Percentiles rank a stretch among this genome's conserved stretches.
Conservation (phyloP, 371 early-diverging fungal genomes). For the Capillidium rhysosporum region DNA sequence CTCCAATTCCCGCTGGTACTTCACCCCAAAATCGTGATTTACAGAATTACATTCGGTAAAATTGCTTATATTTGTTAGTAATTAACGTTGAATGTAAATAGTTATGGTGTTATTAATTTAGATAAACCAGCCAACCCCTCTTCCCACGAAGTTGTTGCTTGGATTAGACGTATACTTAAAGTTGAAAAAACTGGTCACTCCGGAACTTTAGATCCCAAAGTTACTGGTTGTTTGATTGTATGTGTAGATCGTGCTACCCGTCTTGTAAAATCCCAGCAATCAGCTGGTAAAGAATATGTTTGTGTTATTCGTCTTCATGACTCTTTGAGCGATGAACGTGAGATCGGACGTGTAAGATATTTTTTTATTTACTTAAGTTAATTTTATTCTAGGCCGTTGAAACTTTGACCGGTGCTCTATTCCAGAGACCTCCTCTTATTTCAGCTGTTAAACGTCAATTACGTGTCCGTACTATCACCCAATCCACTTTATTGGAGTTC, state of each 20-base stretch:
- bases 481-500: slow-evolving; percentile 89
- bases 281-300: slow-evolving; percentile 99
- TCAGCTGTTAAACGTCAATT: slow-evolving; percentile 99
- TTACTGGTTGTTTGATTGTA: slow-evolving; percentile 98
- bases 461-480: slow-evolving; percentile 97
- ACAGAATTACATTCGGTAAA: slow-evolving; percentile 62
- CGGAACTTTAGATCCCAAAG: slow-evolving; percentile 99
- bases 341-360: slow-evolving; percentile 35
- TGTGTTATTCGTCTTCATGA: slow-evolving; percentile 92
- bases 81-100: slow-evolving; percentile 2
- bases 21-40: slow-evolving; percentile 92
- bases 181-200: slow-evolving; percentile 99
- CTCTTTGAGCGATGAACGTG: slow-evolving; percentile 70
- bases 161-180: slow-evolving; percentile 97
- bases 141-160: slow-evolving; percentile 99
- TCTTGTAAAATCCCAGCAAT: slow-evolving; percentile 98
- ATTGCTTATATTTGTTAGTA: background rate
- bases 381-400: slow-evolving; percentile 50
- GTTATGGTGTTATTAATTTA: slow-evolving; percentile 93
- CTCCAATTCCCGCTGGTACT: slow-evolving; percentile 90
- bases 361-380: background rate
- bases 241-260: slow-evolving; percentile 98
- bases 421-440: slow-evolving; percentile 99
- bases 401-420: slow-evolving; percentile 92
- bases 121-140: slow-evolving; percentile 99